Evolutionary conservation across 2,329 filamentous ascomycete genomes (phyloP), one percentile per base, ranked within the genome.

Genomic region (Ilyonectria mors-panacis): DNA sequence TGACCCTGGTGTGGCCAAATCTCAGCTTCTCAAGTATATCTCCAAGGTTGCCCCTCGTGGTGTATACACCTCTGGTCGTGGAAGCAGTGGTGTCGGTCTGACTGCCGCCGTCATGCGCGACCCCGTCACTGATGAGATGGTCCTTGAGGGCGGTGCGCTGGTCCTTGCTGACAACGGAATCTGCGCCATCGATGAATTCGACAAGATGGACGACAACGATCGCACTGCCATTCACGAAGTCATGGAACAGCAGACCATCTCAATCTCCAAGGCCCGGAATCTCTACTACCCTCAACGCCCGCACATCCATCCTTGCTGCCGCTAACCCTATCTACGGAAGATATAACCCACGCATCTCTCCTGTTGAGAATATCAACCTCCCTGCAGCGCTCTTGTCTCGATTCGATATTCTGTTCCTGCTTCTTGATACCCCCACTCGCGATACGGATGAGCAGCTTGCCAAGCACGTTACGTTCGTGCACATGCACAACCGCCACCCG

Each of bases 1-100:
- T 87, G 96, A 99, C 78, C 96, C 96, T 79, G 96, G 96, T 94
- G 96, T 99, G 78, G 96, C 96, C 84, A 99, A 99, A 85, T 99
- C 96, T 42, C 96, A 99, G 85, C 85, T 99, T 73, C 88, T 99
- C 73, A 98, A 98, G 83, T 99, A 99, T 81, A 98, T 99, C 79
- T 94, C 94, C 72, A 98, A 99, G 84, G 96, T 99, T 33, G 95
- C 96, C 1, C 96, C 96, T 68, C 93, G 96, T 70, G 95, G 94
- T 75, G 92, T 95, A 13, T 95, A 95, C 82, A 95, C 93, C 6
- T 93, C 92, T 4, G 93, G 93, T 69, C 92, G 93, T 74, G 93
- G 93, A 80, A 93, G 91, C 83, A 93, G 91, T 80, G 93, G 93
- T 78, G 93, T 95, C 59, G 93, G 93, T 89, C 86, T 95, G 55